Evolutionary conservation across 371 early-diverging fungal species (phyloP).

Genomic region (Syncephalastrum racemosum): DNA sequence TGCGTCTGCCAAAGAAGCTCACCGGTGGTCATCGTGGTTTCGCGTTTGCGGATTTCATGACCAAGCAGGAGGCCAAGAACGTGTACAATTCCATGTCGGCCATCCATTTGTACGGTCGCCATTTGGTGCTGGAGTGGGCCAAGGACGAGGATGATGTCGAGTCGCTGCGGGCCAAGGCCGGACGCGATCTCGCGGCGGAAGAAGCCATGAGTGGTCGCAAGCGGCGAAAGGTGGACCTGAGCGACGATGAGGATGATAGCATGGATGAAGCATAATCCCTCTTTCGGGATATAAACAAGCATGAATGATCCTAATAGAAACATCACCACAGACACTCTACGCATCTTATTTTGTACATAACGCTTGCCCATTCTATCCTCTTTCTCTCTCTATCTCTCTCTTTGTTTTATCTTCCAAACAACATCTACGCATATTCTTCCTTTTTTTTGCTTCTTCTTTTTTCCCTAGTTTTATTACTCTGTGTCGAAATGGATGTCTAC

Average conservation of each 20-base stretch:
- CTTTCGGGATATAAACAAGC: too few relatives aligned
- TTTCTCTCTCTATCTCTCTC: too few relatives aligned
- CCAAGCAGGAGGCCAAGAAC: conserved; percentile 89
- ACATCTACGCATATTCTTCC: too few relatives aligned
- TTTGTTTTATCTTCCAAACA: too few relatives aligned
- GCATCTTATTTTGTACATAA: too few relatives aligned
- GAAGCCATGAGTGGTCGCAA: conserved; percentile 46
- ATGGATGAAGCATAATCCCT: too few relatives aligned
- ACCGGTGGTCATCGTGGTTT: conserved; percentile 97
- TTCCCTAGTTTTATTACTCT: neutral
- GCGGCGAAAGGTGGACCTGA: conserved; percentile 55
- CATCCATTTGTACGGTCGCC: conserved; percentile 99
- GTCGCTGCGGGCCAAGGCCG: conserved; percentile 66
- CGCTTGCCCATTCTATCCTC: too few relatives aligned
- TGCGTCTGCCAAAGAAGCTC: conserved; percentile 95
- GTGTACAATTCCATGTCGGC: conserved; percentile 86
- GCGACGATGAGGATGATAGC: conserved; percentile 27
- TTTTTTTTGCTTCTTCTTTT: too few relatives aligned
- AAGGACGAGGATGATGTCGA: conserved; percentile 75
- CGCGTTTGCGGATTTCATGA: conserved; percentile 96
- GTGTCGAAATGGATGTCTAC: conserved; percentile 57
- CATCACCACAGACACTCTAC: too few relatives aligned
- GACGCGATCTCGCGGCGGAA: conserved; percentile 64
- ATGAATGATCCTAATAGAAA: too few relatives aligned
- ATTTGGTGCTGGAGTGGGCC: conserved; percentile 97